Evolutionary conservation across 176 grass and related monocot species (phyloP), one percentile per base, ranked within the genome.

Genomic region (Phyllostachys edulis): DNA sequence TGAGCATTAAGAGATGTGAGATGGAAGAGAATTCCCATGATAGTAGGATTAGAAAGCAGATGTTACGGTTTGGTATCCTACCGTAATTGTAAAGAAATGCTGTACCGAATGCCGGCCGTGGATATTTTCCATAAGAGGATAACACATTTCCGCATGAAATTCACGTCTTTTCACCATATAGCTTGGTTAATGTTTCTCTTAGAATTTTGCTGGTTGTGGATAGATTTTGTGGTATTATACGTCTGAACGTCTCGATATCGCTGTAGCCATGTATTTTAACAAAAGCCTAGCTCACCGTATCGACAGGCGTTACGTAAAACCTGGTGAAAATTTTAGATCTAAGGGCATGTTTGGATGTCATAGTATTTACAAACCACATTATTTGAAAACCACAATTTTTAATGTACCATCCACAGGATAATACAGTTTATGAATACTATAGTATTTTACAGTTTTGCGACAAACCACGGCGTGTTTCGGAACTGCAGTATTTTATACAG

Each of bases 1-100:
- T 55, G 77, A 77, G 60, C 61, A 29, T 23, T 11, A 18, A 5
- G 51, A 50, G 79, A 77, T 62, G 67, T 37, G 62, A 80, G 52
- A 80, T 59, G 51, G 5, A 44, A 52, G 75, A 26, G n/a, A 39
- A 42, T 83, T 49, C 51, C 20, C 24, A 62, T 54, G 76, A 29
- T 76, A 84, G 69, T 34, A n/a, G n/a, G n/a, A 87, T 84, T 49
- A 75, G 85, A 21, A 64, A 56, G 71, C 44, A 27, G 67, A 50
- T 21, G 61, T 13, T 74, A n/a, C 21, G 27, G 67, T 83, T 37
- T 41, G 52, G 34, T 85, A 81, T 63, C 64, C 18, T 44, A 38
- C 42, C 69, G 62, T 75, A 69, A 75, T 55, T 87, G 85, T 90
- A 87, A 90, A 87, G 38, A 46, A 82, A 82, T 86, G 67, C 18